Evolutionary conservation across 2,329 filamentous ascomycete species (phyloP), one percentile per base, ranked within the genome.

Genomic region (Hymenoscyphus repandus): DNA sequence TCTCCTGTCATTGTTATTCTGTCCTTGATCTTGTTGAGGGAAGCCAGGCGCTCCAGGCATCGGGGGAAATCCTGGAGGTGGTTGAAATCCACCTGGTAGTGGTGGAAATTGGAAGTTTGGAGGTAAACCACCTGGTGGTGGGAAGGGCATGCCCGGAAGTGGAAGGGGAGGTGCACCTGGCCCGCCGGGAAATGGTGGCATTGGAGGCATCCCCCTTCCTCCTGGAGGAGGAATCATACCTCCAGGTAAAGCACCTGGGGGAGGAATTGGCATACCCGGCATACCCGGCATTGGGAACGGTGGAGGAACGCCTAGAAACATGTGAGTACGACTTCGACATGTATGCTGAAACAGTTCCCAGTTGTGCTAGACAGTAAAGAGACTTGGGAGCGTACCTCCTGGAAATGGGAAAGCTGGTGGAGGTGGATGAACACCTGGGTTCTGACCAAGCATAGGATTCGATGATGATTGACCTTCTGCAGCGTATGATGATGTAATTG

Each of bases 401-500:
- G 84, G 82, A 66, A 89, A 85, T 52, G 72, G 76, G 64, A 84
- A 86, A 27, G 22, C 22, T 32, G 80, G 70, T 58, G 78, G 74
- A 31, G 76, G 75, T 46, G 77, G 74, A 37, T 70, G 70, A 58
- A 70, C 71, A 48, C 72, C 73, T 41, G 58, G 83, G 70, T 83
- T 83, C 64, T 83, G 80, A 10, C 76, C 79, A 44, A 92, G 82
- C 82, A 93, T 90, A 46, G 88, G 91, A 70, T 95, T 96, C 55
- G 83, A 82, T 65, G 84, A 82, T 58, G 86, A 83, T 70, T 96
- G 90, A 64, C 93, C 93, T 73, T 95, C 93, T 61, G 90, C 90
- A 58, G 88, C 89, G 74, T 99, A 97, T 36, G 91, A 96, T 39
- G 85, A 89, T 38, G 93, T 97, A 71, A 99, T 99, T 62, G 87